Conservation (phyloP, 73 alveolate species). For the Paramecium caudatum region DNA sequence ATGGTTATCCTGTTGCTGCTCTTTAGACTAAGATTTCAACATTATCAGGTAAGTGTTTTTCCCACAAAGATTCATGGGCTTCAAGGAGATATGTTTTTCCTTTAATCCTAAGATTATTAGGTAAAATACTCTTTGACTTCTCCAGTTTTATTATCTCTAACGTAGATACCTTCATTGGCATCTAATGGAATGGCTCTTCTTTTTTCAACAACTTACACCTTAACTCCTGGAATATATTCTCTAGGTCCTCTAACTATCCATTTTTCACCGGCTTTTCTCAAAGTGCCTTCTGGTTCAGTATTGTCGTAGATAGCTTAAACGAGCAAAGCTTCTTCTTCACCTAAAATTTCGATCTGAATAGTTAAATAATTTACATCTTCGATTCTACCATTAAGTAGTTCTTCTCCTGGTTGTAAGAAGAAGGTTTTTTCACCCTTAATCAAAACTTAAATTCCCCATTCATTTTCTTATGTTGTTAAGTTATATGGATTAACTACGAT, state of each 20-base stretch:
- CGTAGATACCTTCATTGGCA: slow-evolving; percentile 90
- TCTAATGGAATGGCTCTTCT: slow-evolving; percentile 86
- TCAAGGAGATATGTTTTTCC: slow-evolving; percentile 87
- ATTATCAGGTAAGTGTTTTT: slow-evolving; percentile 77
- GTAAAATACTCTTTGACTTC: slow-evolving; percentile 77
- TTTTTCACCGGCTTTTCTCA: slow-evolving; percentile 80
- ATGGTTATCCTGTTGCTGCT: slow-evolving; percentile 78
- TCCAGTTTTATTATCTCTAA: slow-evolving; percentile 85
- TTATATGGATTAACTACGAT: slow-evolving; percentile 80
- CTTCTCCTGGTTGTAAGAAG: slow-evolving; percentile 89
- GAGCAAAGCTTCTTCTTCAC: slow-evolving; percentile 88
- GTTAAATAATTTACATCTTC: slow-evolving; percentile 67
- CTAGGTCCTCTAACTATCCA: slow-evolving; percentile 93
- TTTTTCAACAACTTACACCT: slow-evolving; percentile 81
- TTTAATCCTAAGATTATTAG: slow-evolving; percentile 67
- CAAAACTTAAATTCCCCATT: slow-evolving; percentile 81
- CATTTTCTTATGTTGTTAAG: slow-evolving; percentile 64
- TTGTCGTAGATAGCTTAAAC: slow-evolving; percentile 78
- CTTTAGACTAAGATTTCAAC: slow-evolving; percentile 78
- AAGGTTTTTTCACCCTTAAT: slow-evolving; percentile 85
- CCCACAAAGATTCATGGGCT: slow-evolving; percentile 84
- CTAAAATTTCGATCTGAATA: slow-evolving; percentile 77
- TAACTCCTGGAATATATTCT: slow-evolving; percentile 84
- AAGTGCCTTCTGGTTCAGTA: slow-evolving; percentile 69
- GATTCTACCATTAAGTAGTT: slow-evolving; percentile 19